phyloP scores from a whole-genome alignment of 1,284 basidiomycete species.

The Exobasidium cylindrosporum region DNA sequence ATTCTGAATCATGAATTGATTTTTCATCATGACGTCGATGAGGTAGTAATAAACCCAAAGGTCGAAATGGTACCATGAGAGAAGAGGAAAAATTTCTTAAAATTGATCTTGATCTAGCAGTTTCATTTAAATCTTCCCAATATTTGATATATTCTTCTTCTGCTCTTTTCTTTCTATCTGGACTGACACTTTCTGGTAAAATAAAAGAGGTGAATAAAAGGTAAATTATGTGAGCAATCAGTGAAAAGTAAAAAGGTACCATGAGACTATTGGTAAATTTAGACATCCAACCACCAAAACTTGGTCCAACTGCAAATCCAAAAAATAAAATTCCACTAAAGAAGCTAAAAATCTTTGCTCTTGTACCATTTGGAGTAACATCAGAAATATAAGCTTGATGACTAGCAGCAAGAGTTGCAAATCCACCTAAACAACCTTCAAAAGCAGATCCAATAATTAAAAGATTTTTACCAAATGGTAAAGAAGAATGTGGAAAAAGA shows the following conservation, averaged over 20 bases:
- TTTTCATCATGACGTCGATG: constrained; percentile 26
- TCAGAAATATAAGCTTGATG: constrained; percentile 71
- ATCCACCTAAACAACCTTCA: constrained; percentile 83
- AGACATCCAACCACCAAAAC: constrained; percentile 46
- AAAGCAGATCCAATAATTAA: constrained; percentile 76
- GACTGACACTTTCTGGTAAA: constrained; percentile 47
- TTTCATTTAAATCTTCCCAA: constrained; percentile 19
- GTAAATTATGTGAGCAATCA: constrained; percentile 36
- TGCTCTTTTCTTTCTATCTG: constrained; percentile 27
- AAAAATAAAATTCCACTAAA: constrained; percentile 43
- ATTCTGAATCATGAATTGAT: constrained; percentile 2
- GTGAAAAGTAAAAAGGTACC: constrained; percentile 38
- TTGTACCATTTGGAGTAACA: constrained; percentile 42
- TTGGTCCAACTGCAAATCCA: constrained; percentile 48
- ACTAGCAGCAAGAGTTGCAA: constrained; percentile 73
- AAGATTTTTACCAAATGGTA: constrained; percentile 65
- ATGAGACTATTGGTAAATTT: constrained; percentile 35
- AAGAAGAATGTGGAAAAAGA: constrained; percentile 26
- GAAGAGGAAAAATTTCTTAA: neutral
- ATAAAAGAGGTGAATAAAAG: constrained; percentile 29
- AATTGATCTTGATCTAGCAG: constrained; percentile 6
- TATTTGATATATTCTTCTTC: constrained; percentile 25
- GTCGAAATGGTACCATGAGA: constrained; percentile 26
- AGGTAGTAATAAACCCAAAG: constrained; percentile 40
- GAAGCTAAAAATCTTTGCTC: constrained; percentile 43